Evolutionary conservation across 2,329 filamentous ascomycete genomes (phyloP), one percentile per base, ranked within the genome.

Genomic region (Calonectria hawksworthii): DNA sequence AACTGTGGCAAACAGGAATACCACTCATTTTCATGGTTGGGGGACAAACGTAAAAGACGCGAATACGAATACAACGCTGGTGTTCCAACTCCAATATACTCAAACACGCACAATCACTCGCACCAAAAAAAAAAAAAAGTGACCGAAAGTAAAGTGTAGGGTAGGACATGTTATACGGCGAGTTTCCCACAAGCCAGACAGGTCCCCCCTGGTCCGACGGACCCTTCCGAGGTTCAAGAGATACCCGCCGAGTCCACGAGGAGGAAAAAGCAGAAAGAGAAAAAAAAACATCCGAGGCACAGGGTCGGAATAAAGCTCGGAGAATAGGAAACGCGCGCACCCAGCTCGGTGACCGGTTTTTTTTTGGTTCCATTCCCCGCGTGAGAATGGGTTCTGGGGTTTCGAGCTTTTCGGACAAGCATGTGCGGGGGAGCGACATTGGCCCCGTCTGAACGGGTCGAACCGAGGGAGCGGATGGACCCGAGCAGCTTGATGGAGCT

Each of bases 381-480:
- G 44, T 23, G 11, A 23, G 51, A 32, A 54, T 54, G 16, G 18
- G 14, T 14, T 6, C 2, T 28, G 28, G 23, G 26, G 13, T 26
- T 18, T 23, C 21, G 50, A 16, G 51, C 51, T 54, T 10, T 30
- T 36, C 56, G 56, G 56, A 41, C 56, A 61, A 61, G 32, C 32
- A 61, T 61, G 21, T 61, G 56, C 56, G 56, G 56, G n/a, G 34
- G 56, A 61, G 56, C 56, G n/a, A 61, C 32, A 9, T 11, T 34
- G 51, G 28, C 13, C 11, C 56, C 56, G 34, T 61, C n/a, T 36
- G 13, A 61, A 38, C 56, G 56, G 56, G 38, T 30, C 61, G 36
- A 64, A 47, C 61, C 36, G 61, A 64, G 38, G 61, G 51, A 38
- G 61, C 61, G 66, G 66, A 68, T 68, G 66, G 36, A 59, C 34